Conservation (phyloP, 1,139 yeast genomes). For the Geotrichum histeridarum region DNA sequence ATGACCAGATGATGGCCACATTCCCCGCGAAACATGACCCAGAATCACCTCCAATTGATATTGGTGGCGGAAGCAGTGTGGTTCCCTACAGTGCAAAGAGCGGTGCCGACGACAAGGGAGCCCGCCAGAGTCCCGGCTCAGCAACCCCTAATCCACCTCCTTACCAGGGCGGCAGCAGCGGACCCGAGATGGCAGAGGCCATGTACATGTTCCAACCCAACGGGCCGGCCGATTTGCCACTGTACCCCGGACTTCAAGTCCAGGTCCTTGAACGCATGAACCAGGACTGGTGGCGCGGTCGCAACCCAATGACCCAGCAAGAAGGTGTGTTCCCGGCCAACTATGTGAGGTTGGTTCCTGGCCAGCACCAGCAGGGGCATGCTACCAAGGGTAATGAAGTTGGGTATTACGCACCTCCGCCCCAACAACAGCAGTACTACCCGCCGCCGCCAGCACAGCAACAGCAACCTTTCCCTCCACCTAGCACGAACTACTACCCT, state of each 20-base stretch:
- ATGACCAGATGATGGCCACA: conserved; percentile 45
- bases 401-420: no score
- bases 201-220: conserved; percentile 65
- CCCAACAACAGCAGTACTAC: conserved; percentile 18
- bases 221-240: conserved; percentile 65
- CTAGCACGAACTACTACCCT: conserved; percentile 16
- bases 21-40: conserved; percentile 58
- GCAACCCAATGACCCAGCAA: conserved; percentile 43
- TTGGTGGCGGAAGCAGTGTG: not conserved
- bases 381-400: not conserved
- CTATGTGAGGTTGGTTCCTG: conserved; percentile 49
- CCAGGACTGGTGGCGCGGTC: conserved; percentile 90
- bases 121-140: not conserved
- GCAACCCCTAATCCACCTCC: not conserved
- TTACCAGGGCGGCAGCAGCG: conserved; percentile 10
- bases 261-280: conserved; percentile 69
- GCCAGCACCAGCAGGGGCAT: not conserved
- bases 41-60: conserved; percentile 47
- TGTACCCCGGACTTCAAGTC: conserved; percentile 62
- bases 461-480: conserved; percentile 20
- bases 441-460: conserved; percentile 13
- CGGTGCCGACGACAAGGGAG: conserved; percentile 6
- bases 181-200: conserved; percentile 52
- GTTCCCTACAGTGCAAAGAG: not conserved
- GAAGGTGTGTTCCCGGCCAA: conserved; percentile 88